Evolutionary conservation across 805 yeast genomes (phyloP), one percentile per base, ranked within the genome.

Genomic region (Nakazawaea ernobii): DNA sequence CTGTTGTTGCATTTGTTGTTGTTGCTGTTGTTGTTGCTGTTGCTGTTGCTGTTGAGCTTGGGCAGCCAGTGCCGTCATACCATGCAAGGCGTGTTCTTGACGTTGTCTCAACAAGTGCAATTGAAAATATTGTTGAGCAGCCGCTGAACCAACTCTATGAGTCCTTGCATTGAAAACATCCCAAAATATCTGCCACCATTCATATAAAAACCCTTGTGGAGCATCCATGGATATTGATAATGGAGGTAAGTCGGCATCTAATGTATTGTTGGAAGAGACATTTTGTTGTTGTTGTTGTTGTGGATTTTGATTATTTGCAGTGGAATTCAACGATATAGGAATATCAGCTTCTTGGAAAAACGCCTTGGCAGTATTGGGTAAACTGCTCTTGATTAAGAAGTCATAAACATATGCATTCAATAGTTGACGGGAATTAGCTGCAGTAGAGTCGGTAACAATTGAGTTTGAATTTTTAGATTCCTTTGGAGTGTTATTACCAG

Each of bases 121-220:
- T 53, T 84, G 86, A 57, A 80, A 81, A 64, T 86, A 87, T 58
- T 84, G 86, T 40, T 78, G 75, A 2, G 94, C 92, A 49, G 77
- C 67, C 2, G 73, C 68, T 3, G 86, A 77, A 11, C 82, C 79
- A 13, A 80, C 84, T 49, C 82, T 70, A 52, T 77, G 80, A 37
- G 87, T 80, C 55, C 89, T 75, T 2, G 95, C 95, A 58, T 86
- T 86, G 65, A 84, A 87, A 28, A 89, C 82, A 61, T 90, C 97
- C 97, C 97, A 91, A 61, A 90, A 91, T 14, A 91, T 81, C 69
- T 82, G 89, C 97, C 97, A 90, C 97, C 97, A 90, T 62, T 91
- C 97, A 58, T 79, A 83, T 24, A 90, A 67, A 58, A 88, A 90
- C 6, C 96, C 94, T 56, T 84, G 87, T 0, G 95, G 94, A 2